A percentile compares a stretch with the other conserved stretches of the same genome.
phyloP scores from a whole-genome alignment of 768 basidiomycete genomes.

The Mycena rebaudengoi region DNA sequence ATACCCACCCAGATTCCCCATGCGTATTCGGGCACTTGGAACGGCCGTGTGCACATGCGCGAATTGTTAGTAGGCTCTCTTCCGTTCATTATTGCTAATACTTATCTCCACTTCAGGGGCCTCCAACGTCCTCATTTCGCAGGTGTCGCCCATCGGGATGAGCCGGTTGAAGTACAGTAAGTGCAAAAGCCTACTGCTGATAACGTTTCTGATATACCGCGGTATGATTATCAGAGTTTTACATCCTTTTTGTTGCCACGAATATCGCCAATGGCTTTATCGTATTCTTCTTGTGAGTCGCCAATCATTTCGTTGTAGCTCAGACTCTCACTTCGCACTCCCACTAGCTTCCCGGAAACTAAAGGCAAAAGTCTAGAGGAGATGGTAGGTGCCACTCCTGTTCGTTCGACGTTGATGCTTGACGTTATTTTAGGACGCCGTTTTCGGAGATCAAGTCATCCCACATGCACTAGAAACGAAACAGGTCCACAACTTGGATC shows the following conservation, averaged over 20 bases:
- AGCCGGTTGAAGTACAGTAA: slow-evolving; percentile 12
- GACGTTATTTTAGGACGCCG: slow-evolving; percentile 14
- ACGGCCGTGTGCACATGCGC: slow-evolving; percentile 28
- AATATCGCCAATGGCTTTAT: slow-evolving; percentile 21
- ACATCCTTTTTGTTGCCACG: slow-evolving; percentile 22
- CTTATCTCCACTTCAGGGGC: slow-evolving; percentile 12
- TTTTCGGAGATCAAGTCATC: slow-evolving; percentile 26
- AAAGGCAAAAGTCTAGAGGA: slow-evolving; percentile 27
- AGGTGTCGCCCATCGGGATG: slow-evolving; percentile 26
- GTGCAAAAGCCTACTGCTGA: background rate
- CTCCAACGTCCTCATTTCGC: slow-evolving; percentile 27
- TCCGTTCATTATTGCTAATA: background rate
- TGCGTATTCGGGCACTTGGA: slow-evolving; percentile 57
- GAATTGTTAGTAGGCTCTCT: slow-evolving; percentile 6
- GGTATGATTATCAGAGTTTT: slow-evolving; percentile 2
- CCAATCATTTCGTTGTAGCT: background rate
- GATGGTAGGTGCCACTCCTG: slow-evolving; percentile 8
- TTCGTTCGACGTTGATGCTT: background rate
- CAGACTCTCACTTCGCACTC: background rate
- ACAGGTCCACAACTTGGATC: slow-evolving; percentile 14
- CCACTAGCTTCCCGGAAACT: slow-evolving; percentile 25
- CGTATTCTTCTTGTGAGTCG: slow-evolving; percentile 25
- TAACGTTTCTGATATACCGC: background rate
- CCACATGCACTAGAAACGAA: slow-evolving; percentile 27
- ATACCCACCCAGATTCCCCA: slow-evolving; percentile 57